These are phyloP conservation scores for Acer saccharum DNA, from an alignment of 345 rosid species.

Conservation along the genomic window DNA sequence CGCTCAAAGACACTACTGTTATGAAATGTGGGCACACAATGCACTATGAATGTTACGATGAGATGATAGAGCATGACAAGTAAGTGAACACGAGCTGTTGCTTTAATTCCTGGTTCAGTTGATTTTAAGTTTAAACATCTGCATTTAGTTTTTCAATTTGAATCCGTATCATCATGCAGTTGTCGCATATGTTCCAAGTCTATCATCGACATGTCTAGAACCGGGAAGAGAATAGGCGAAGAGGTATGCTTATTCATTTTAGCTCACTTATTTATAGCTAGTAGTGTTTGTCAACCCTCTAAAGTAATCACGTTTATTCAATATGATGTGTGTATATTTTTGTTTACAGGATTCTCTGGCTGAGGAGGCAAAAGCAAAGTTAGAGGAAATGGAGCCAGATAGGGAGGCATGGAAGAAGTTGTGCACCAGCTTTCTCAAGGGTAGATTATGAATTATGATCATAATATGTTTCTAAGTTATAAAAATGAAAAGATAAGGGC, in stretches of 20 bases:
- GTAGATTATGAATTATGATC: slow-evolving; percentile 29
- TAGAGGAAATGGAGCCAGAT: slow-evolving; percentile 49
- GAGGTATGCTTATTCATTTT: slow-evolving; percentile 56
- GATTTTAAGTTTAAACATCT: background rate
- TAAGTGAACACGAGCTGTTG: slow-evolving; percentile 32
- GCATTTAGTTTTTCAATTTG: slow-evolving; percentile 13
- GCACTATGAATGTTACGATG: slow-evolving; percentile 77
- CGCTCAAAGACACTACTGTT: slow-evolving; percentile 80
- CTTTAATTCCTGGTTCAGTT: background rate
- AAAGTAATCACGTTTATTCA: background rate
- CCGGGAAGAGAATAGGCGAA: slow-evolving; percentile 86
- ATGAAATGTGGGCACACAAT: slow-evolving; percentile 99
- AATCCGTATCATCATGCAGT: slow-evolving; percentile 35
- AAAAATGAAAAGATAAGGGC: too few relatives aligned
- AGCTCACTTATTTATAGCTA: background rate
- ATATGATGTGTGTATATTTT: too few relatives aligned
- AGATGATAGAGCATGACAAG: slow-evolving; percentile 86
- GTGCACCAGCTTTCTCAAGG: slow-evolving; percentile 64
- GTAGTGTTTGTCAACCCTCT: background rate
- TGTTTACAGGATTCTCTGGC: slow-evolving; percentile 43
- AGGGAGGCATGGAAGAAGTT: slow-evolving; percentile 53
- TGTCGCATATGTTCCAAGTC: slow-evolving; percentile 96
- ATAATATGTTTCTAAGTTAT: too few relatives aligned
- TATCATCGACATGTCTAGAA: slow-evolving; percentile 84
- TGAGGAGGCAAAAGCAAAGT: slow-evolving; percentile 40